Conservation (phyloP, 805 yeast genomes). For the Scheffersomyces spartinae region DNA sequence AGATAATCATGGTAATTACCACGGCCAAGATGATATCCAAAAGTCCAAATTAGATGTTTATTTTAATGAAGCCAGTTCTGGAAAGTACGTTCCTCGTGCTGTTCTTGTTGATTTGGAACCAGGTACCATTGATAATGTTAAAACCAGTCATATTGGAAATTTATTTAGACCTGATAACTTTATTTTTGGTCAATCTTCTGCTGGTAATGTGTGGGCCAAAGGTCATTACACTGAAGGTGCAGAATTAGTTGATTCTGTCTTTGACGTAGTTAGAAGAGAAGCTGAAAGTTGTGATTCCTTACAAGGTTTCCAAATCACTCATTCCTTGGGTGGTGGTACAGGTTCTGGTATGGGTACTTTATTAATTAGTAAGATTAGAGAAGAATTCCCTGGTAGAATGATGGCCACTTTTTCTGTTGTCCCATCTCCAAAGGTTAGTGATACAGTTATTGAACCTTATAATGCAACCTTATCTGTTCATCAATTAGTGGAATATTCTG, state of each 20-base stretch:
- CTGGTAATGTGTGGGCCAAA: slow-evolving; percentile 96
- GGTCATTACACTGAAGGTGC: slow-evolving; percentile 97
- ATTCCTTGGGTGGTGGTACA: slow-evolving; percentile 84
- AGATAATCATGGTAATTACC: slow-evolving; percentile 63
- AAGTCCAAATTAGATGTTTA: slow-evolving; percentile 62
- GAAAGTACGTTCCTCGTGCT: slow-evolving; percentile 89
- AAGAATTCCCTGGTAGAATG: slow-evolving; percentile 93
- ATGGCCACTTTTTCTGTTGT: slow-evolving; percentile 90
- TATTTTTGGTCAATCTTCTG: slow-evolving; percentile 83
- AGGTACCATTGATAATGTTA: slow-evolving; percentile 81
- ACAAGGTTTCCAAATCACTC: slow-evolving; percentile 89
- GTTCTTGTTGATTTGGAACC: slow-evolving; percentile 91
- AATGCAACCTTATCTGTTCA: slow-evolving; percentile 86
- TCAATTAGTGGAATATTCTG: slow-evolving; percentile 82
- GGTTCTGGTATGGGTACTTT: slow-evolving; percentile 96
- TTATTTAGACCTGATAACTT: slow-evolving; percentile 88
- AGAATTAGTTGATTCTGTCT: slow-evolving; percentile 78
- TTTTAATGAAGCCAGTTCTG: slow-evolving; percentile 76
- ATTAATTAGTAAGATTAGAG: slow-evolving; percentile 74
- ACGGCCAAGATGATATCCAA: slow-evolving; percentile 39
- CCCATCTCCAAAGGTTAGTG: slow-evolving; percentile 85
- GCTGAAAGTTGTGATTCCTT: slow-evolving; percentile 88
- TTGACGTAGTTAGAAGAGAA: slow-evolving; percentile 87
- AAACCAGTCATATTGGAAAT: slow-evolving; percentile 70
- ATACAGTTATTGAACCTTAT: slow-evolving; percentile 92